A percentile compares a stretch with the other conserved stretches of the same genome.
phyloP scores from a whole-genome alignment of 2,329 filamentous ascomycete species.

The Dothiorella sarmentorum region DNA sequence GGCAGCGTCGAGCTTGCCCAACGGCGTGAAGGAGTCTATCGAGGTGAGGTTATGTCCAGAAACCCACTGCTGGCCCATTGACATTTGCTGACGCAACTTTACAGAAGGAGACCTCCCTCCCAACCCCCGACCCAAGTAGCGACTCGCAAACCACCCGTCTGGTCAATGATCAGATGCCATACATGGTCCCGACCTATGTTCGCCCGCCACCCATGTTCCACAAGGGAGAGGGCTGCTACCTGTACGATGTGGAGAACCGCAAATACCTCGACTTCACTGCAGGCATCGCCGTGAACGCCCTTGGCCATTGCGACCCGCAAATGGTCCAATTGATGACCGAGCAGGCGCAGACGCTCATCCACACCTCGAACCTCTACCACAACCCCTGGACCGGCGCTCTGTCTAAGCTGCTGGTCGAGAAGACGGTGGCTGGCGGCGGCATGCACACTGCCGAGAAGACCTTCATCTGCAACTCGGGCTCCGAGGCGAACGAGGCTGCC shows the following conservation, averaged over 20 bases:
- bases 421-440: conserved; percentile 72
- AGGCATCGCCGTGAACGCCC: conserved; percentile 89
- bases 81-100: neutral
- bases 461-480: conserved; percentile 95
- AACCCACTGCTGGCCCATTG: neutral
- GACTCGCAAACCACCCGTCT: conserved; percentile 74
- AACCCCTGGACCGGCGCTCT: conserved; percentile 92
- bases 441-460: conserved; percentile 78
- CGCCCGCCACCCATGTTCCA: conserved; percentile 88
- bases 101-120: conserved; percentile 41
- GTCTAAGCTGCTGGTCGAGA: conserved; percentile 78
- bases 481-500: conserved; percentile 95
- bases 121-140: conserved; percentile 68
- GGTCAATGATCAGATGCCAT: conserved; percentile 72
- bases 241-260: conserved; percentile 87
- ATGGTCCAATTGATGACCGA: conserved; percentile 71
- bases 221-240: conserved; percentile 77
- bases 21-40: conserved; percentile 41
- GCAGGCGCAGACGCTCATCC: conserved; percentile 74
- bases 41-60: conserved; percentile 28
- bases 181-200: conserved; percentile 94
- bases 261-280: conserved; percentile 93
- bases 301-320: conserved; percentile 85
- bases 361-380: conserved; percentile 95
- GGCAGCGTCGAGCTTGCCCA: conserved; percentile 41